Evolutionary conservation across 495 filamentous ascomycete species (phyloP), one percentile per base, ranked within the genome.

Genomic region (Endocarpon pusillum): DNA sequence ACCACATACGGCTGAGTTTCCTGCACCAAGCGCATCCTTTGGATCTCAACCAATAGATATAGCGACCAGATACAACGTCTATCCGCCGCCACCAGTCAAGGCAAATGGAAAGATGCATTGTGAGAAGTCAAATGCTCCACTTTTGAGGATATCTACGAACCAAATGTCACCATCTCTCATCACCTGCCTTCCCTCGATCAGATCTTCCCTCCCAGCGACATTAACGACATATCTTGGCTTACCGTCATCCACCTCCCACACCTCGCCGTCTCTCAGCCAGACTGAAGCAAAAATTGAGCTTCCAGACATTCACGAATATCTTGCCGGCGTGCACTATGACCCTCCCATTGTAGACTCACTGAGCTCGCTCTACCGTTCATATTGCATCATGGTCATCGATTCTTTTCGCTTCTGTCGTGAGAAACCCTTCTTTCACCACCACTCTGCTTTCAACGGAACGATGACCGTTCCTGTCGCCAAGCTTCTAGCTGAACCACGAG

Each of bases 401-500:
- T 83, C 78, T 39, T 81, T 97, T 41, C 84, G 89, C 10, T 96
- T 77, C 49, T 91, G 83, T 67, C 91, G 89, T 45, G 78, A 94
- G 47, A 82, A 89, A 46, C 83, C 85, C 19, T 86, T 97, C 45
- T 83, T 92, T 46, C 81, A 86, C 43, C 75, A 92, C n/a, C 93
- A 91, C 52, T 80, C 78, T 21, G 87, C 87, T 6, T 96, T 96
- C 54, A 81, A 91, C 41, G 91, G 89, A 35, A 94, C 84, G 2
- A 64, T 97, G 44, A 96, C 89, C 11, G 85, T 92, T 49, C 91
- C 91, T 3, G 84, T 94, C n/a, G 86, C 94, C 56, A 94, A 87
- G 54, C 66, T 97, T 8, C 74, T 97, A 39, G 72, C 75, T 4
- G 72, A 89, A 43, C 79, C 78, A 2, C 71, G 67, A 36, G 61